Base-by-base conservation (phyloP, 352 stramenopile species). In the Globisporangium paddicum region DNA sequence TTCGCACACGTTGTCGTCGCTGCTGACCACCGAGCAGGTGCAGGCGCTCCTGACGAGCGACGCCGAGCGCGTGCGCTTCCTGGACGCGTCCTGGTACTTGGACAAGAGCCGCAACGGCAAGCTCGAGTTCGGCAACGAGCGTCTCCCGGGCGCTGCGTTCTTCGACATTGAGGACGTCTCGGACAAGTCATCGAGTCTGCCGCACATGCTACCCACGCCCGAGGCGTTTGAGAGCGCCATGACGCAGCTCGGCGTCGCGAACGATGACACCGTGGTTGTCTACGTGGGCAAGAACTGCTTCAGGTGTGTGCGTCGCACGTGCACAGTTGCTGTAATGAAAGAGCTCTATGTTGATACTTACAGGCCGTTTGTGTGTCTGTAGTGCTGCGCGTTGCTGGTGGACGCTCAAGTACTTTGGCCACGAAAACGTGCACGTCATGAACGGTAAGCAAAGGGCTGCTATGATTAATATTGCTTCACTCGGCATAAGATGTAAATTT, bases 81-180 rank as follows among this genome's bases (percentile, higher is more conserved):
- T 93, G 34, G 83, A 93, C 67, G 79, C 77, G 55, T 93, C 83
- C 35, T 93, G 83, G 83, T 93, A 93, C 60, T 53, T 93, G 47
- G 81, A 93, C 68, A 82, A 87, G 66, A 80, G 60, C 55, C 80
- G 83, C 68, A 81, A 90, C 48, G 77, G 71, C 14, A 72, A 69
- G 63, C 51, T 62, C 8, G 83, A 93, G 60, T 93, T 89, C 51
- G 60, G 53, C 6, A 10, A 58, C 16, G 73, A 90, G 68, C 73
- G 83, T 1, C 52, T 98, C 28, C 84, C 85, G 0, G 81, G 82
- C 32, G 90, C 93, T 10, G 66, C 76, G 32, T 98, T 95, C 71
- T 98, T 97, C 56, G 94, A 98, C 63, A 96, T 98, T 55, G 89
- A 96, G 35, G 75, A 91, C 56, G 79, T 91, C 48, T 68, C 79